Evolutionary conservation across 1,284 basidiomycete genomes (phyloP).

Genomic region (Marasmius oreades): DNA sequence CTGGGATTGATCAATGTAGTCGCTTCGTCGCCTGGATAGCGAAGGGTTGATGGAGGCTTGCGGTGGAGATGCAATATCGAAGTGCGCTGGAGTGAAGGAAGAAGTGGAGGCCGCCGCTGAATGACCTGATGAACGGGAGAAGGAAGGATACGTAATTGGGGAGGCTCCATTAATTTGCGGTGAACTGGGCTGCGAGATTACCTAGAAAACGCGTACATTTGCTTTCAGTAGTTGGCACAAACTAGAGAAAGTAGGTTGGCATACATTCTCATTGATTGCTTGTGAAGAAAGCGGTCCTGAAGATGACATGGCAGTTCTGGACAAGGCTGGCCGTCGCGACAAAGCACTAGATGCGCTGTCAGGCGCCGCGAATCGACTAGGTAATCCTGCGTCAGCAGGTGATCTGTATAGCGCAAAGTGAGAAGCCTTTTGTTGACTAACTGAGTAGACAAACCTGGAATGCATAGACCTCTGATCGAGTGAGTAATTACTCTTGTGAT

Average conservation of each 20-base stretch:
- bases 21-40: slow-evolving; percentile 70
- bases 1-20: slow-evolving; percentile 77
- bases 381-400: slow-evolving; percentile 5
- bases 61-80: slow-evolving; percentile 59
- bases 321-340: slow-evolving; percentile 14
- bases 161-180: slow-evolving; percentile 25
- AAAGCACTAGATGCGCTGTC: slow-evolving; percentile 6
- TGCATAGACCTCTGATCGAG: slow-evolving; percentile 34
- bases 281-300: slow-evolving; percentile 14
- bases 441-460: slow-evolving; percentile 28
- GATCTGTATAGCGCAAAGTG: not conserved
- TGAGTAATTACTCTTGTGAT: slow-evolving; percentile 30
- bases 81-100: slow-evolving; percentile 28
- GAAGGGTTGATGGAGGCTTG: slow-evolving; percentile 78
- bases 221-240: not conserved
- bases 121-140: slow-evolving; percentile 27
- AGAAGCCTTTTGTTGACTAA: not conserved
- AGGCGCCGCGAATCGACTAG: not conserved
- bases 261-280: slow-evolving; percentile 18
- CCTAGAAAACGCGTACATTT: slow-evolving; percentile 1
- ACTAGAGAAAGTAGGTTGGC: not conserved
- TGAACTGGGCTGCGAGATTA: slow-evolving; percentile 8
- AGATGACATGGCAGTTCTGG: slow-evolving; percentile 14
- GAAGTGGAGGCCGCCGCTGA: slow-evolving; percentile 27
- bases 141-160: slow-evolving; percentile 42